phyloP scores from a whole-genome alignment of 2,329 filamentous ascomycete genomes.

The Botrytis sinoallii region DNA sequence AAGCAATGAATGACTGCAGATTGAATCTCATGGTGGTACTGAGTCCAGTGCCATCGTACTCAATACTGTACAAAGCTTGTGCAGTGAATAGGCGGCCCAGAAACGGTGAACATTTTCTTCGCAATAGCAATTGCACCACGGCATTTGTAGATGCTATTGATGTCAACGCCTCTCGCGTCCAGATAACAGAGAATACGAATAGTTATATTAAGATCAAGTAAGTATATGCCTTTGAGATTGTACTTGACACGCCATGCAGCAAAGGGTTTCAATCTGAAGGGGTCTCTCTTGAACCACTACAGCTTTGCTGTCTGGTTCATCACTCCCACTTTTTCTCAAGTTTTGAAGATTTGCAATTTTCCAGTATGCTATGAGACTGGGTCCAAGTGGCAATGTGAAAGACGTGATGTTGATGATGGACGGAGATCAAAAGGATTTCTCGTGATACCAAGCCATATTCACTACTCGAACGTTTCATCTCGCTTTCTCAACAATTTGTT shows the following conservation, averaged over 20 bases:
- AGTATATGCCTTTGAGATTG: not conserved
- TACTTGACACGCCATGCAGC: not conserved
- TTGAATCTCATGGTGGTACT: not conserved
- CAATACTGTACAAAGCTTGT: not conserved
- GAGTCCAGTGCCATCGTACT: not conserved
- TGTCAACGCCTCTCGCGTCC: rapidly evolving
- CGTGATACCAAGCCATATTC: not conserved
- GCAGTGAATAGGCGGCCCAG: not conserved
- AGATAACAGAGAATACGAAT: not conserved
- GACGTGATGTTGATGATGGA: not conserved
- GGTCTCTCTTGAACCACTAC: not conserved
- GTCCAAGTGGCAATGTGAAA: not conserved
- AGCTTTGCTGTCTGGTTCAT: not conserved
- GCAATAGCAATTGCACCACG: not conserved
- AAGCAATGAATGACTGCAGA: not conserved
- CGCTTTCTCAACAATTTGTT: not conserved
- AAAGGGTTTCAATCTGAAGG: not conserved
- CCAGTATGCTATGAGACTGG: not conserved
- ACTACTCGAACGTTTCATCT: not conserved
- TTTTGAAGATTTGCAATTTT: too few relatives aligned
- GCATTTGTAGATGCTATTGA: not conserved
- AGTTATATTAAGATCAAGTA: not conserved
- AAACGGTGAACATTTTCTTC: not conserved
- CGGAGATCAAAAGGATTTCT: not conserved
- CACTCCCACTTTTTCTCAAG: too few relatives aligned